Evolutionary conservation across 495 filamentous ascomycete species (phyloP).

Genomic region (Neurospora terricola): DNA sequence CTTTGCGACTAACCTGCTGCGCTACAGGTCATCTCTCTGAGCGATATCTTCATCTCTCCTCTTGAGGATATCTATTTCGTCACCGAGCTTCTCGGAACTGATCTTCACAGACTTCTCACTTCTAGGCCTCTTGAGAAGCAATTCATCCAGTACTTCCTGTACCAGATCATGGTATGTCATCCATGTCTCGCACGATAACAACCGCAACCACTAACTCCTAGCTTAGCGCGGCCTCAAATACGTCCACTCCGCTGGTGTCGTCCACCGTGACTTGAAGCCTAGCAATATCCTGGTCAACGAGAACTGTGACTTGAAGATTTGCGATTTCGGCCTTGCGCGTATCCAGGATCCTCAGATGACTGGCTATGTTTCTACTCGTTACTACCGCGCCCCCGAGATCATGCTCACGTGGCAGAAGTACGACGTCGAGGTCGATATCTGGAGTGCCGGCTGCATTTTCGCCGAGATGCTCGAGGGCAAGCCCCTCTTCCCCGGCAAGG

Average conservation of each 20-base stretch:
- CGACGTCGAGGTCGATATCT: conserved; percentile 98
- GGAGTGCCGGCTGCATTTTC: conserved; percentile 98
- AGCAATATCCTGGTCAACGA: conserved; percentile 99
- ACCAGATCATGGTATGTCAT: conserved; percentile 81
- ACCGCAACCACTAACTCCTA: not conserved
- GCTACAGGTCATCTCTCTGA: conserved; percentile 84
- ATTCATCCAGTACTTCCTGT: conserved; percentile 99
- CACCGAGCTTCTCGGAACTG: conserved; percentile 93
- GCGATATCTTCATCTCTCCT: conserved; percentile 98
- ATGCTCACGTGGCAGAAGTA: conserved; percentile 99
- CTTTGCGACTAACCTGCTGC: conserved; percentile 6
- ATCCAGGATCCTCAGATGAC: conserved; percentile 99
- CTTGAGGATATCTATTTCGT: conserved; percentile 99
- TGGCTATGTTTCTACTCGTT: conserved; percentile 95
- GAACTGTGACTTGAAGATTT: conserved; percentile 98
- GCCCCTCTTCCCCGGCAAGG: conserved; percentile 95
- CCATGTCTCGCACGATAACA: not conserved
- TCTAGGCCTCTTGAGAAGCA: conserved; percentile 96
- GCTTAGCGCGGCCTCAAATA: conserved; percentile 90
- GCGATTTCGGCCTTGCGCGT: conserved; percentile 93
- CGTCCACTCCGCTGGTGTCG: conserved; percentile 95
- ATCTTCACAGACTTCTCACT: conserved; percentile 89
- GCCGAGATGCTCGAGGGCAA: conserved; percentile 99
- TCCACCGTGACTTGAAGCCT: conserved; percentile 94
- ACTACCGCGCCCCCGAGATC: conserved; percentile 97